Evolutionary conservation across 2,329 filamentous ascomycete genomes (phyloP).

Genomic region (Pyrenophora seminiperda): DNA sequence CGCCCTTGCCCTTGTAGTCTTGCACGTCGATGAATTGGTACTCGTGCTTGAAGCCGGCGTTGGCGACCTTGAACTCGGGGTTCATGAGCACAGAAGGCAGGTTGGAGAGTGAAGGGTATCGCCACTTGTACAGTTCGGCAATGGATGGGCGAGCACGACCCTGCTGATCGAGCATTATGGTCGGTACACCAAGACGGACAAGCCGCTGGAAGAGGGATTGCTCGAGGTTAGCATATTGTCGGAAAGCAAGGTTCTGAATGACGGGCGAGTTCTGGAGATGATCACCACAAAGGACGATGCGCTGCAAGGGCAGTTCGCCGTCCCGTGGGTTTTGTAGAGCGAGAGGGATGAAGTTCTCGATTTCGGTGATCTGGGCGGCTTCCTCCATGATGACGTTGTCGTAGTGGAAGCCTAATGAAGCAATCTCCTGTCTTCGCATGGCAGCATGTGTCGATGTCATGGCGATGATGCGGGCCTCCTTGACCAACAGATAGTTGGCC

Average conservation of each 20-base stretch:
- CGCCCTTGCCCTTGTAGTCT: conserved; percentile 88
- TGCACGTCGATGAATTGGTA: conserved; percentile 97
- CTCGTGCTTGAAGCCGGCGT: conserved; percentile 90
- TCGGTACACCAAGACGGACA: conserved; percentile 88
- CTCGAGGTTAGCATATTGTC: conserved; percentile 93
- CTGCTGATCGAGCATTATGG: conserved; percentile 88
- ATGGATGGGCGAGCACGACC: conserved; percentile 87
- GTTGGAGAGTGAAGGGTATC: conserved; percentile 80
- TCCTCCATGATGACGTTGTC: conserved; percentile 99
- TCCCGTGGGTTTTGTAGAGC: conserved; percentile 83
- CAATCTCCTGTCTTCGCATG: conserved; percentile 90
- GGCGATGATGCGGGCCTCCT: conserved; percentile 94
- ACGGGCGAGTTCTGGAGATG: conserved; percentile 97
- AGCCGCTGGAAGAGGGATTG: conserved; percentile 93
- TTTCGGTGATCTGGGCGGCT: conserved; percentile 95
- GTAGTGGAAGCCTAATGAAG: conserved; percentile 90
- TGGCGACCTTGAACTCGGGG: conserved; percentile 77
- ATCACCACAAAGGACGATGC: conserved; percentile 91
- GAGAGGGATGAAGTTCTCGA: conserved; percentile 94
- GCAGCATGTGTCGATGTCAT: conserved; percentile 99
- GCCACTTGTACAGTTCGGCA: conserved; percentile 89
- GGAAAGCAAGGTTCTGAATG: conserved; percentile 91
- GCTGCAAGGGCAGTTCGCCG: conserved; percentile 76
- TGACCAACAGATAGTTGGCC: conserved; percentile 92
- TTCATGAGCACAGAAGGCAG: conserved; percentile 73